A percentile compares a stretch with the other conserved stretches of the same genome.
Conservation (phyloP, 2,329 filamentous ascomycete species). For the Dactylellina cionopaga region DNA sequence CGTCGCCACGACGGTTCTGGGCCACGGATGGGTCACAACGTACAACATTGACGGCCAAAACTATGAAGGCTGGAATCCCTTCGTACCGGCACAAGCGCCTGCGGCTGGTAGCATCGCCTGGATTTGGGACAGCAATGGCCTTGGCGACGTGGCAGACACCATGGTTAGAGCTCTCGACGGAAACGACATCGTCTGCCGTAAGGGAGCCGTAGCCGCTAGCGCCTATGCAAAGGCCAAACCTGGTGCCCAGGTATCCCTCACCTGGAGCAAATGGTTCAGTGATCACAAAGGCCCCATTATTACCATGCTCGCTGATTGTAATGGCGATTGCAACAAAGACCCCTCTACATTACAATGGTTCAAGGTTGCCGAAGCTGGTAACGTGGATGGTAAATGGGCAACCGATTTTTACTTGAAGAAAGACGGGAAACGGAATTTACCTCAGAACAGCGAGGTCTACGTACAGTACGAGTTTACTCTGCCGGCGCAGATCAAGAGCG, state of each 20-base stretch:
- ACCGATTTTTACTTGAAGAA: slow-evolving; percentile 64
- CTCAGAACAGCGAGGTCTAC: slow-evolving; percentile 66
- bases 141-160: not conserved
- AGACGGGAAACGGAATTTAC: too few species aligned
- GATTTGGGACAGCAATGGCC: slow-evolving; percentile 53
- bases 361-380: too few species aligned
- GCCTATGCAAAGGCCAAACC: slow-evolving; percentile 62
- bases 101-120: slow-evolving; percentile 1
- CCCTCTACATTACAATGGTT: slow-evolving; percentile 62
- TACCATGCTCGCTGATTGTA: slow-evolving; percentile 63
- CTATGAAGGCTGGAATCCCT: slow-evolving; percentile 51
- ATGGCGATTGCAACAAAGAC: slow-evolving; percentile 61
- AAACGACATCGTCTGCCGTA: slow-evolving; percentile 65
- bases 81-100: slow-evolving; percentile 38
- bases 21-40: slow-evolving; percentile 53
- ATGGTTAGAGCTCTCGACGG: slow-evolving; percentile 62
- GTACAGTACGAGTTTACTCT: too few species aligned
- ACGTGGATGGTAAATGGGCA: slow-evolving; percentile 60
- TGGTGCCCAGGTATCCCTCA: slow-evolving; percentile 63
- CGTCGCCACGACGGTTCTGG: slow-evolving; percentile 33
- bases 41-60: slow-evolving; percentile 38
- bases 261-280: slow-evolving; percentile 65
- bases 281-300: slow-evolving; percentile 65
- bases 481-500: slow-evolving; percentile 59
- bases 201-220: slow-evolving; percentile 61